phyloP scores from a whole-genome alignment of 352 stramenopile species.

The Globisporangium okanoganense region DNA sequence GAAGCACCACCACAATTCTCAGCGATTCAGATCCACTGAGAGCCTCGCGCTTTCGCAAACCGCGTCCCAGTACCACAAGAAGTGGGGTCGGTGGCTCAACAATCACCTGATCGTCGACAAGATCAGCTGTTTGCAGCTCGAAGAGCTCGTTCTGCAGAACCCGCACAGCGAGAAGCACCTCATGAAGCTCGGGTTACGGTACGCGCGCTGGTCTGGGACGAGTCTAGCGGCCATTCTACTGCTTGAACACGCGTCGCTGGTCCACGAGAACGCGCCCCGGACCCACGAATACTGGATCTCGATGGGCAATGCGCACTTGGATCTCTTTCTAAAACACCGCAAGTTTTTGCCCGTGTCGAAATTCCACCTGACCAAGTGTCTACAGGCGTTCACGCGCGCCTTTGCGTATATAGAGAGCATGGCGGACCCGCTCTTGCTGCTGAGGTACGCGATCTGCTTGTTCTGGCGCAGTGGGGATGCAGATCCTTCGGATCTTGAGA shows the following conservation, averaged over 20 bases:
- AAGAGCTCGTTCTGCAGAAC: slow-evolving; percentile 53
- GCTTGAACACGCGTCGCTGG: slow-evolving; percentile 43
- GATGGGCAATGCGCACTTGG: slow-evolving; percentile 56
- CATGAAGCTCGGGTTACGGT: slow-evolving; percentile 56
- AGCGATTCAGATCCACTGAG: neutral
- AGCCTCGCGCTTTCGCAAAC: neutral
- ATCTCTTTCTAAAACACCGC: slow-evolving; percentile 56
- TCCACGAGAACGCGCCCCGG: slow-evolving; percentile 35
- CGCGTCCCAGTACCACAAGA: slow-evolving; percentile 43
- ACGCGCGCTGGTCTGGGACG: slow-evolving; percentile 45
- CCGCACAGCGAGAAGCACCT: slow-evolving; percentile 36
- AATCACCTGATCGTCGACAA: slow-evolving; percentile 57
- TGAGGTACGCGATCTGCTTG: slow-evolving; percentile 57
- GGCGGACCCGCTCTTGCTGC: slow-evolving; percentile 48
- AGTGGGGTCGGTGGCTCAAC: slow-evolving; percentile 52
- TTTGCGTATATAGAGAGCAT: slow-evolving; percentile 65
- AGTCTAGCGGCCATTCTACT: slow-evolving; percentile 52
- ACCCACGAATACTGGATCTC: slow-evolving; percentile 69
- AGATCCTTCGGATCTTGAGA: slow-evolving; percentile 53
- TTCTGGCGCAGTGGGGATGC: slow-evolving; percentile 51
- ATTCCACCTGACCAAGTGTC: slow-evolving; percentile 47
- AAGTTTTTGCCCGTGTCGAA: slow-evolving; percentile 52
- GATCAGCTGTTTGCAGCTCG: slow-evolving; percentile 57
- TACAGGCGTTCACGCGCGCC: slow-evolving; percentile 54
- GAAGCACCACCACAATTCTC: neutral